A percentile compares a stretch with the other conserved stretches of the same genome.
phyloP scores from a whole-genome alignment of 208 protist species.

The Trypanosoma congolense region DNA sequence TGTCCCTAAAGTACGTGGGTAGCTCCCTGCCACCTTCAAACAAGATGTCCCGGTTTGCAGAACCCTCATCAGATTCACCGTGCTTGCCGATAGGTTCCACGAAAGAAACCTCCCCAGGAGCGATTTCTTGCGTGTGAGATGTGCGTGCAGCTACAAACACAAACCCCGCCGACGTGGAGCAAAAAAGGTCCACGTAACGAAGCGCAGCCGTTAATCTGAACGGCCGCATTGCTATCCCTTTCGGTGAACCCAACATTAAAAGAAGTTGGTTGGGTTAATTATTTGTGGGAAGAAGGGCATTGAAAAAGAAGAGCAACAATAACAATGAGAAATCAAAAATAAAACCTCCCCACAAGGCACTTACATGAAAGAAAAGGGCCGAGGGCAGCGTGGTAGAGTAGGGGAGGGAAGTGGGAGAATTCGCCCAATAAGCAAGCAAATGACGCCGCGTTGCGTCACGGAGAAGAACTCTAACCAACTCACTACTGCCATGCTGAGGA shows the following conservation, averaged over 20 bases:
- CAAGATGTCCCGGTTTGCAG: background rate
- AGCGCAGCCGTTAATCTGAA: constrained; percentile 22
- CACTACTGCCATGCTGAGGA: too few species aligned
- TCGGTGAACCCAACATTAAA: background rate
- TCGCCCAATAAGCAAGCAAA: too few species aligned
- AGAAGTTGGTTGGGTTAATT: constrained; percentile 5
- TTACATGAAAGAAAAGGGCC: too few species aligned
- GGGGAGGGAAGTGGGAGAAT: too few species aligned
- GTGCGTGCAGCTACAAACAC: background rate
- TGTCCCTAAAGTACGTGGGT: constrained; percentile 26
- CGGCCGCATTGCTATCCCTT: background rate
- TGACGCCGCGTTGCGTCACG: too few species aligned
- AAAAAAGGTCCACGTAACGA: constrained; percentile 24
- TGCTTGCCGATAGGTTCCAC: constrained; percentile 14
- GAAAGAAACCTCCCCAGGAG: constrained; percentile 29
- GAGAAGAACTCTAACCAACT: too few species aligned
- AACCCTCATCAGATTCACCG: background rate
- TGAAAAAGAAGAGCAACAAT: too few species aligned
- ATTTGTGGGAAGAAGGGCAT: too few species aligned
- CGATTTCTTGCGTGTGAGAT: constrained; percentile 23
- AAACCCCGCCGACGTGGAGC: background rate
- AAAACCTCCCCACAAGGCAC: too few species aligned
- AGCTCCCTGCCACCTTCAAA: constrained; percentile 20
- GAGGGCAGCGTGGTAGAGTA: too few species aligned
- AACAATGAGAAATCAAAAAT: too few species aligned